phyloP scores from a whole-genome alignment of 305 asterid species.

The Rubia peregrina region DNA sequence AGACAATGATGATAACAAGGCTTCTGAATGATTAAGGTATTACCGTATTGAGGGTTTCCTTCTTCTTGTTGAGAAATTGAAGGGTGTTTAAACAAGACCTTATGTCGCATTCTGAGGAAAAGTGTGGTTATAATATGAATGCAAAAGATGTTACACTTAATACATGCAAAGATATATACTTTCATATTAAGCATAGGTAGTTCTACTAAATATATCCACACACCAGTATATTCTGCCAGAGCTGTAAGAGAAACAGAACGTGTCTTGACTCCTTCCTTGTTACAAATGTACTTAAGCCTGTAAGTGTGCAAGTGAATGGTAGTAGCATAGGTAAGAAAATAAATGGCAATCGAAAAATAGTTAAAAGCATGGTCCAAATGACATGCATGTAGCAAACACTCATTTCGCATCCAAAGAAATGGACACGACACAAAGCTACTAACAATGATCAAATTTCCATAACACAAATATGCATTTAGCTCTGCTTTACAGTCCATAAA shows the following conservation, averaged over 20 bases:
- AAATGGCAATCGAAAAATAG: neutral
- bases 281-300: slow-evolving; percentile 93
- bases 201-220: neutral
- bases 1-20: slow-evolving; percentile 12
- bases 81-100: slow-evolving; percentile 94
- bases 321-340: neutral
- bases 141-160: neutral
- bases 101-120: slow-evolving; percentile 76
- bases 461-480: neutral
- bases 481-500: neutral
- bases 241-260: slow-evolving; percentile 76
- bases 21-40: slow-evolving; percentile 8
- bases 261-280: slow-evolving; percentile 65
- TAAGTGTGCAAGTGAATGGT: slow-evolving; percentile 17
- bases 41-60: slow-evolving; percentile 80
- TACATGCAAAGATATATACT: neutral
- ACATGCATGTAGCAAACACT: neutral
- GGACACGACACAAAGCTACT: neutral
- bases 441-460: neutral
- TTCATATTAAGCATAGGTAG: neutral
- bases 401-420: neutral
- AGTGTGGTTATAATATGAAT: slow-evolving; percentile 17
- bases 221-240: slow-evolving; percentile 80
- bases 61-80: slow-evolving; percentile 90
- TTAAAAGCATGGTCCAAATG: neutral